These are phyloP conservation scores for Teratosphaeria viscida DNA, from an alignment of 2,329 filamentous ascomycete species.

Conservation along the genomic window DNA sequence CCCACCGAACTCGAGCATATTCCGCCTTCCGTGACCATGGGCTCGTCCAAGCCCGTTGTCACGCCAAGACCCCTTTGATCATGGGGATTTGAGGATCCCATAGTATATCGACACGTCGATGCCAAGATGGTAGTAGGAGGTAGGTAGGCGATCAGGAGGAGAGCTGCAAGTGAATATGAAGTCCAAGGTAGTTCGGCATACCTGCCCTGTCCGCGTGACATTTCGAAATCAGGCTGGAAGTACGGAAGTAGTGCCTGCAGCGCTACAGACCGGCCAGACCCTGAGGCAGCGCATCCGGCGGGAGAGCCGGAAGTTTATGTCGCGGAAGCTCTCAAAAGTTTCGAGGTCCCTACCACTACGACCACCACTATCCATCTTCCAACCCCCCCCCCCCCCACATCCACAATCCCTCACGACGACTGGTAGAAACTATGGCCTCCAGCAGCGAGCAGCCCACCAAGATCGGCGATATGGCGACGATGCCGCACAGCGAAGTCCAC, in stretches of 20 bases:
- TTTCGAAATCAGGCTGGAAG: too few species aligned
- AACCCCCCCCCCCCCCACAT: not conserved
- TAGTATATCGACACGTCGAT: too few species aligned
- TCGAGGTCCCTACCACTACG: not conserved
- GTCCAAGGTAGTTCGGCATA: not conserved
- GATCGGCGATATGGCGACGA: conserved; percentile 43
- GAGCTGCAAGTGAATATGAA: too few species aligned
- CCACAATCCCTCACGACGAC: not conserved
- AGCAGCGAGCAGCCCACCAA: conserved; percentile 2
- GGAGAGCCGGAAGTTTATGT: not conserved
- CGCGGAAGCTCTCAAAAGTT: not conserved
- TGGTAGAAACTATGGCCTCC: not conserved
- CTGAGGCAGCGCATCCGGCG: not conserved
- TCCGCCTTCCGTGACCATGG: not conserved
- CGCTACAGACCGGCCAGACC: not conserved
- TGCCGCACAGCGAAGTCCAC: conserved; percentile 94
- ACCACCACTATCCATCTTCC: not conserved
- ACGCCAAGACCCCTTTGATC: too few species aligned
- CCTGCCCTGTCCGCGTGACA: not conserved
- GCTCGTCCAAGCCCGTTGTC: not conserved
- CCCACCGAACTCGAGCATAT: not conserved
- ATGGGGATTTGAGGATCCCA: too few species aligned
- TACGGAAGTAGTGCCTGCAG: not conserved
- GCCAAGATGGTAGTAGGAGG: too few species aligned
- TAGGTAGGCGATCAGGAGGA: too few species aligned